Evolutionary conservation across 495 filamentous ascomycete species (phyloP), one percentile per base, ranked within the genome.

Genomic region (Pseudomonodictys pantanalensis): DNA sequence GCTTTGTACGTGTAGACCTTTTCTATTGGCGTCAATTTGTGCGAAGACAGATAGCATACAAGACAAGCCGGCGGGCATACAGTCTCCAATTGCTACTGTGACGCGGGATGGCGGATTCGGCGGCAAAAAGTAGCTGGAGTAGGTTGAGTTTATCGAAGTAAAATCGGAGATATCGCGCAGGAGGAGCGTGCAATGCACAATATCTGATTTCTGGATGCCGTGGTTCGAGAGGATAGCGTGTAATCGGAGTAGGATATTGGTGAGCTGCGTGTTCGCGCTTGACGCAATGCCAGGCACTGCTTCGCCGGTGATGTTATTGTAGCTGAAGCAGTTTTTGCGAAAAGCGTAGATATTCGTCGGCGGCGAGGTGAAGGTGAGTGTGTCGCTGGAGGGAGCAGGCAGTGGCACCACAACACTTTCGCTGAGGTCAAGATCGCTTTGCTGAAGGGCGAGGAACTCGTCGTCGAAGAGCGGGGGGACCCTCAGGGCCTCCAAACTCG

Each of bases 101-200:
- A 91, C 89, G 56, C 93, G 76, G 0, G 91, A 83, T 0, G 93
- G 90, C 0, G 93, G 93, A 56, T 91, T 92, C 0, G 91, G 89
- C 10, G 81, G 76, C 18, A 77, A 71, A 70, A 95, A 90, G 25
- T 84, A 76, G 0, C 77, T 71, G 22, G 81, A 81, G 75, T 98
- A 98, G 60, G 85, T 69, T 24, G 71, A 69, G 73, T 97, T 98
- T 60, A 95, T 74, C 9, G 70, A 53, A 0, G 81, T 69, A 69
- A 97, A 98, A 69, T 88, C 84, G 26, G 80, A 65, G 86, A 97
- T 96, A 23, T 79, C 80, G 38, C 86, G 84, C 42, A 98, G 82
- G 52, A 93, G 73, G 39, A 98, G 83, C 9, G 86, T 86, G 20
- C 86, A 82, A 62, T 82, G 89, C 30, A 86, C 77, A 52, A 97